Evolutionary conservation across 305 asterid genomes (phyloP).

Genomic region (Lippia alba): DNA sequence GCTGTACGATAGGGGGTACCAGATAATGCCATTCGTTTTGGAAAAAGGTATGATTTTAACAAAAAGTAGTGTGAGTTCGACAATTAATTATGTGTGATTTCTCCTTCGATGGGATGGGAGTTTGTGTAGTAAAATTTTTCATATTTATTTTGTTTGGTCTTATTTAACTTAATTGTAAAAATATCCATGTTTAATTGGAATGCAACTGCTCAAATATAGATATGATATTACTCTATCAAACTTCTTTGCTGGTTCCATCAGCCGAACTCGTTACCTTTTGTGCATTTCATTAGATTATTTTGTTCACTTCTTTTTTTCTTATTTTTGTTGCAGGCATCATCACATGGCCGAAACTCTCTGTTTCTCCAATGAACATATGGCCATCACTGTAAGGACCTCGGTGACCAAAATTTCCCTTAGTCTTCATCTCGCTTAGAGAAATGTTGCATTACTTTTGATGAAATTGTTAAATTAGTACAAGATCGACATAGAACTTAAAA

Average conservation of each 20-base stretch:
- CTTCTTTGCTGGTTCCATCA: background rate
- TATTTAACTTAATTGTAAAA: background rate
- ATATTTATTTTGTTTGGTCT: background rate
- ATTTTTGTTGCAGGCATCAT: background rate
- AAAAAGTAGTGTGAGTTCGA: background rate
- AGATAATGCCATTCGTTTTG: slow-evolving; percentile 21
- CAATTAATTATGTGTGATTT: background rate
- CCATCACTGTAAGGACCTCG: too few relatives aligned
- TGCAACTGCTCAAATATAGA: background rate
- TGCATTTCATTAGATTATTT: background rate
- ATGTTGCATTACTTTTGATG: too few relatives aligned
- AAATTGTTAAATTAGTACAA: too few relatives aligned
- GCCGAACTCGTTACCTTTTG: background rate
- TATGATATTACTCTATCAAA: background rate
- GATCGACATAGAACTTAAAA: too few relatives aligned
- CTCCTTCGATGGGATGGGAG: slow-evolving; percentile 2
- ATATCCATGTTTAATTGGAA: slow-evolving; percentile 3
- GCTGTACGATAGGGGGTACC: slow-evolving; percentile 28
- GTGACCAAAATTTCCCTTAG: too few relatives aligned
- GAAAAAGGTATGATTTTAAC: background rate
- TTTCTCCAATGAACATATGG: too few relatives aligned
- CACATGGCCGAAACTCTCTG: too few relatives aligned
- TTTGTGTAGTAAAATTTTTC: background rate
- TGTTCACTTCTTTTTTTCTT: background rate
- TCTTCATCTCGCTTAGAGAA: too few relatives aligned